Evolutionary conservation across 106 monocot species (phyloP), one percentile per base, ranked within the genome.

Genomic region (Dioscorea alata): DNA sequence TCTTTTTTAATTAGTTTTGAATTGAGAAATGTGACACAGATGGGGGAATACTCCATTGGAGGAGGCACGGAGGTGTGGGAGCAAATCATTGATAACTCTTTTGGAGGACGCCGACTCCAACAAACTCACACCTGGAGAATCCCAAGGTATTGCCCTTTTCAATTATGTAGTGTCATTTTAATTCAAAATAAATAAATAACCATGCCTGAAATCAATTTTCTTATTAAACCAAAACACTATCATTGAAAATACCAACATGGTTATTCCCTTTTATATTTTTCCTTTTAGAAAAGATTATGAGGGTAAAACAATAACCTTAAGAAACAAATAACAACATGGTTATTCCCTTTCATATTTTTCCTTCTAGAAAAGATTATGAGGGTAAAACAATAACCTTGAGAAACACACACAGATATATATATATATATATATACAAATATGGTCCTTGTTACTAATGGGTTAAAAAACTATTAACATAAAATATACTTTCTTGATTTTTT

Each of bases 31-130:
- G 42, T 81, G 23, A 48, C 69, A 89, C 69, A 89, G 88, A 75
- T 90, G 89, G 89, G 89, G 89, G 15, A 78, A 64, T 33, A 86
- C 89, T 60, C 89, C 89, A 14, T 34, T 90, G 25, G 89, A 90
- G 35, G 89, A 90, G 75, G 79, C 66, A 13, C 74, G 80, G 15
- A 90, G 59, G 62, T 64, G 81, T 23, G 86, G 86, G 25, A 81
- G 78, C 80, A 75, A 32, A 48, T 65, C 78, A 20, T 18, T 90
- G 75, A 35, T 83, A 20, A 64, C 52, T 48, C 67, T 86, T 34
- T 49, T 86, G 18, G 86, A 86, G 53, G 49, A 68, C 9, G 83
- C 86, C 25, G 81, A 71, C 42, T 63, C 66, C 9, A 62, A 78
- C 1, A 78, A 90, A 71, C 60, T 83, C 52, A 75, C 81, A 15